Conservation (phyloP, 345 rosid genomes). For the Sisymbrium altissimum region DNA sequence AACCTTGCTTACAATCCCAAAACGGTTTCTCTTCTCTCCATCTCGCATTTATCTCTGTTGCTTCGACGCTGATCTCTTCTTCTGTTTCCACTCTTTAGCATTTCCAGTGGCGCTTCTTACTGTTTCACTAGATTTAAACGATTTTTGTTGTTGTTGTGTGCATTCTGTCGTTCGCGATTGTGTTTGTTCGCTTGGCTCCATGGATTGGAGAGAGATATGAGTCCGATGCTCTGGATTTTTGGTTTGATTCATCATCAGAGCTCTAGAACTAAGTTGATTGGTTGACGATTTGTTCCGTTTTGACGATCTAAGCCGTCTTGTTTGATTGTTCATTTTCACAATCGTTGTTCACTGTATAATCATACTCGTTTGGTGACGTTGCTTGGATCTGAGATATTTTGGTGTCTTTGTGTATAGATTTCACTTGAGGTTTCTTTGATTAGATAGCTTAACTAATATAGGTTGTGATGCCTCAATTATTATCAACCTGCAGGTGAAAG, state of each 20-base stretch:
- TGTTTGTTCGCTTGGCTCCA: background rate
- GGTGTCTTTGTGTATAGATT: background rate
- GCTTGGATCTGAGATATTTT: constrained; percentile 19
- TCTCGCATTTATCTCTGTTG: background rate
- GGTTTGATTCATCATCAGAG: no score
- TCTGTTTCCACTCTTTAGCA: background rate
- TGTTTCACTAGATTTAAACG: constrained; percentile 22
- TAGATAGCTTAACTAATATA: background rate
- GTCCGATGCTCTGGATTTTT: constrained; percentile 6
- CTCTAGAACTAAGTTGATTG: no score
- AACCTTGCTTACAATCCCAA: constrained; percentile 6
- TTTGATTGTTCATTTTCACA: constrained; percentile 1
- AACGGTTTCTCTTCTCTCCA: background rate
- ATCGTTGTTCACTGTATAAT: background rate
- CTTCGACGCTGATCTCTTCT: constrained; percentile 23
- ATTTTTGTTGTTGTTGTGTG: background rate
- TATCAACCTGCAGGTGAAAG: constrained; percentile 14
- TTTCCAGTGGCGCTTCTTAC: constrained; percentile 10
- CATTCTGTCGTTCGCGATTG: background rate
- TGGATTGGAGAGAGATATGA: background rate
- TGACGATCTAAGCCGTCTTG: background rate
- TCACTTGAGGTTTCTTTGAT: background rate
- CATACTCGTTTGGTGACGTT: background rate
- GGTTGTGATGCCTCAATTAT: background rate
- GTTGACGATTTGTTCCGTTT: background rate